Base-by-base conservation (phyloP, 1,139 yeast species). In the Entelexis paramagnoliae region DNA sequence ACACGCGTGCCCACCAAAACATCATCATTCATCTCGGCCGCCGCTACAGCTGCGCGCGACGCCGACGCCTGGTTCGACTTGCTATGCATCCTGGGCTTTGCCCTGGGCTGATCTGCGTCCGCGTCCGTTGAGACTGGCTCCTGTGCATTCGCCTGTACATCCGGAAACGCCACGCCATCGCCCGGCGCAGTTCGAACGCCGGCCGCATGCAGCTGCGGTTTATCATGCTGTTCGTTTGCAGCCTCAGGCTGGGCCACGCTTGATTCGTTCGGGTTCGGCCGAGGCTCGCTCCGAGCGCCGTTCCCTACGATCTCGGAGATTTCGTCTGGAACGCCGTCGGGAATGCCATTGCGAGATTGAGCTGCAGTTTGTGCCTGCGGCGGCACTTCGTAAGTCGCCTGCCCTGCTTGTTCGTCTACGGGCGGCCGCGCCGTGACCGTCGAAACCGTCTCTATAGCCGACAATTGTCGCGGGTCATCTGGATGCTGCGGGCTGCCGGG, bases 1-100 rank as follows among this genome's bases (percentile, higher is more conserved):
- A 88, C 91, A 59, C 83, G 81, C 57, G 85, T 83, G 1, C 95
- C 95, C 10, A 84, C 82, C 40, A 82, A 66, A 3, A 82, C 88
- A 48, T 74, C 72, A 60, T 79, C 86, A 58, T 44, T 43, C 20
- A 59, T 51, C 26, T 50, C 51, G 4, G 51, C 58, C 2, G 58
- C 58, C 2, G 51, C 55, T 14, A 51, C 58, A 5, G 57, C 53
- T 20, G 53, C 43, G 11, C 48, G 24, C 19, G 55, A 48, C 17
- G 52, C 36, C 17, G 46, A 30, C n/a, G 46, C 10, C 17, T 41
- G 45, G 34, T 41, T 28, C 11, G 41, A 19, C 28, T 14, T 22
- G 13, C 28, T 36, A 14, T 36, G 28, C 17, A 6, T 28, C 16
- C 41, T 16, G 3, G 39, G 14, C 14, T 13, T 36, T 8, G 41